Percentiles rank a stretch among this genome's conserved stretches.
These are phyloP conservation scores for Diutina siamensis DNA, from an alignment of 1,139 yeast genomes.

Conservation along the genomic window DNA sequence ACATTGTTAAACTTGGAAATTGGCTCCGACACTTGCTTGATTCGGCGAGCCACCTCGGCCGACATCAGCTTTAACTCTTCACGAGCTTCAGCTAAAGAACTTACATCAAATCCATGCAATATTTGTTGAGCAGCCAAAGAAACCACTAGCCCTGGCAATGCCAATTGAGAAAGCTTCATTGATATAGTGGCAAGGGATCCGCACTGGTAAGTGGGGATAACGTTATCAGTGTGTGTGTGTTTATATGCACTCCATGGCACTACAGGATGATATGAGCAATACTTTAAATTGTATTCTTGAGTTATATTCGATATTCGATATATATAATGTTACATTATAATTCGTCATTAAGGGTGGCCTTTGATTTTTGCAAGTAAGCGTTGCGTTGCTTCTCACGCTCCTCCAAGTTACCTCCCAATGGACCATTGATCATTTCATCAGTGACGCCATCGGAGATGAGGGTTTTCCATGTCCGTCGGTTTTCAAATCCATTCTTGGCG, in stretches of 20 bases:
- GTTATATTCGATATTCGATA: too few relatives aligned
- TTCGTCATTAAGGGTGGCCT: constrained; percentile 7
- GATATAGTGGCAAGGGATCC: too few relatives aligned
- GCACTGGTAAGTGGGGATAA: background rate
- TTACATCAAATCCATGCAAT: background rate
- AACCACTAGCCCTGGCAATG: background rate
- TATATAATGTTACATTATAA: too few relatives aligned
- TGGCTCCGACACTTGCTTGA: background rate
- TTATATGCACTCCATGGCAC: too few relatives aligned
- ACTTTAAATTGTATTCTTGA: too few relatives aligned
- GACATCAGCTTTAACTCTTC: background rate
- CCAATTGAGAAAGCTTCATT: background rate
- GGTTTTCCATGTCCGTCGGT: constrained; percentile 55
- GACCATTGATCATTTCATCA: constrained; percentile 30
- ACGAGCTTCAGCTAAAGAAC: background rate
- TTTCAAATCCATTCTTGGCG: constrained; percentile 65
- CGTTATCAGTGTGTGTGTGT: too few relatives aligned
- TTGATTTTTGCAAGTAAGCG: constrained; percentile 14
- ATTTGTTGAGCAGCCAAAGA: background rate
- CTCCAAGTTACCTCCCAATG: constrained; percentile 24
- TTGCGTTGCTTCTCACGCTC: constrained; percentile 20
- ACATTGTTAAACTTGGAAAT: constrained; percentile 3
- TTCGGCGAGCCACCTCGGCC: background rate
- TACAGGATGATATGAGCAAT: too few relatives aligned
- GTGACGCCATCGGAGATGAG: constrained; percentile 54